phyloP scores from a whole-genome alignment of 371 early-diverging fungal genomes.

The Mucor mucedo region DNA sequence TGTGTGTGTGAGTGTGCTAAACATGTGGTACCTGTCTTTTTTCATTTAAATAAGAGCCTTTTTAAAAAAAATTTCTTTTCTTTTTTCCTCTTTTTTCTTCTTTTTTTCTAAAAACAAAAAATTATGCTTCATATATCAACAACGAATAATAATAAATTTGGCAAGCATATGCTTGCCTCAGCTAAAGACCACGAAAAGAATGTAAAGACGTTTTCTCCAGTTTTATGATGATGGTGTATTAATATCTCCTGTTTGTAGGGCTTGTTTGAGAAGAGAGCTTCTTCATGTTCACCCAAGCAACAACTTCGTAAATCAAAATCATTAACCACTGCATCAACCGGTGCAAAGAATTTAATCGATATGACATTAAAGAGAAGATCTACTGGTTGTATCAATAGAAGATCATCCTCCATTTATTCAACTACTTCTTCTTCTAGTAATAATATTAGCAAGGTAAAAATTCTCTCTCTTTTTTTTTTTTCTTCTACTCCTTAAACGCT shows the following conservation, averaged over 20 bases:
- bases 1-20: neutral
- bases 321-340: constrained; percentile 37
- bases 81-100: constrained; percentile 6
- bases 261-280: constrained; percentile 12
- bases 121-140: constrained; percentile 26
- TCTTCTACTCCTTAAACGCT: constrained; percentile 1
- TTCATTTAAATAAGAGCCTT: neutral
- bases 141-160: constrained; percentile 17
- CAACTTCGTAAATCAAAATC: constrained; percentile 50
- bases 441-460: neutral
- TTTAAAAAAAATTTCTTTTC: neutral
- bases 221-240: neutral
- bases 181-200: constrained; percentile 30
- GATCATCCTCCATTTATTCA: constrained; percentile 31
- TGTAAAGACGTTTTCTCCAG: constrained; percentile 5
- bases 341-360: constrained; percentile 22
- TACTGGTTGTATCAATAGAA: constrained; percentile 49
- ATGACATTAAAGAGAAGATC: constrained; percentile 51
- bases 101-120: neutral
- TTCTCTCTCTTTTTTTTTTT: neutral
- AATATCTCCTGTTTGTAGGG: neutral
- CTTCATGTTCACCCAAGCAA: constrained; percentile 8
- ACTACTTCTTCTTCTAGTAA: constrained; percentile 13
- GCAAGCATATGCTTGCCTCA: constrained; percentile 29
- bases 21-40: constrained; percentile 24